Base-by-base conservation (phyloP, 805 yeast species). In the Citeromyces nyonsensis region DNA sequence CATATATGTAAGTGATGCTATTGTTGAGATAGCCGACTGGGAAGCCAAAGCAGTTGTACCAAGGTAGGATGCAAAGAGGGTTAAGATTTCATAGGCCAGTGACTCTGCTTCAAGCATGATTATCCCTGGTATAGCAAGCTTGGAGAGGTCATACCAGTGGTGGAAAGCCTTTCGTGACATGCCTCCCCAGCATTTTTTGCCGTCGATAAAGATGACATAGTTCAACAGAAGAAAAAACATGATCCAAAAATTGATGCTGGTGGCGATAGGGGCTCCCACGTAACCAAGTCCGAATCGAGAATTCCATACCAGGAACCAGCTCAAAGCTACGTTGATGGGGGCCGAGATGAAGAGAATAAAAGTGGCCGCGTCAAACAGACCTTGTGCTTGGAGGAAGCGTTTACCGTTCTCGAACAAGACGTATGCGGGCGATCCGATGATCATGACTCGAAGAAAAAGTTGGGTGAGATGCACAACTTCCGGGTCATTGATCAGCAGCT, bases 301-400 rank as follows among this genome's bases (percentile, higher is more conserved):
- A 44, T 71, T 60, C 76, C 84, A 75, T 2, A 80, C 83, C 31
- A 80, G 52, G 6, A 70, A 34, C 52, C 77, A 80, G 49, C 77
- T 79, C 47, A 77, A 49, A 27, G 73, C 42, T 0, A 76, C 74
- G 44, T 79, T 78, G 35, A 79, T 48, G 2, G 91, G 88, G 2
- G 86, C 83, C 41, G 82, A 75, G 13, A 78, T 50, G 18, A 69
- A 54, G 24, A 80, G 54, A 14, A 77, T 79, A 34, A 71, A 63
- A 0, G 86, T 77, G 7, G 84, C 76, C 1, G 88, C 88, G 48
- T 77, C 84, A 55, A 78, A 80, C 9, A 78, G 68, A 22, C 82
- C 83, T 56, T 80, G 88, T 32, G 83, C 73, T 51, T 80, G 88
- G 37, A 80, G 57, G 44, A 63, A 80, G 44, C 81, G 70, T 46